A percentile compares a stretch with the other conserved stretches of the same genome.
Conservation (phyloP, 129 eudicot genomes). For the Artemisia tridentata region DNA sequence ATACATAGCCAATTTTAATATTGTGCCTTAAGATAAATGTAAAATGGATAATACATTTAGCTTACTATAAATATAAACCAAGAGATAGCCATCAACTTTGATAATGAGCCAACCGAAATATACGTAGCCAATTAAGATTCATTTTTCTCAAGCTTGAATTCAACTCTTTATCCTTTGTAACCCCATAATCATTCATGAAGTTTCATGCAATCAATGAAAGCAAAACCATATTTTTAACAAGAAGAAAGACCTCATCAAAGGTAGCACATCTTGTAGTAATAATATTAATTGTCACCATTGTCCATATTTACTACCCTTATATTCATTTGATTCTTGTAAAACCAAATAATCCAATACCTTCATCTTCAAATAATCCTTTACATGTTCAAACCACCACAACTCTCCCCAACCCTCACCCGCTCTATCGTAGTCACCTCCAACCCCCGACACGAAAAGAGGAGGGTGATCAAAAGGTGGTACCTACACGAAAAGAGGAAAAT, state of each 20-base stretch:
- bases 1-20: no score
- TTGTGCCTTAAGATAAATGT: background rate
- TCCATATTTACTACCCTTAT: constrained; percentile 48
- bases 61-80: constrained; percentile 36
- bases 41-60: background rate
- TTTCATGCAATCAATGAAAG: constrained; percentile 48
- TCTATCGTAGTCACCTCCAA: constrained; percentile 33
- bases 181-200: constrained; percentile 45
- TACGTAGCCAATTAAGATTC: constrained; percentile 24
- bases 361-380: constrained; percentile 10
- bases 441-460: constrained; percentile 17
- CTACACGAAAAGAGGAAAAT: constrained; percentile 11
- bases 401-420: constrained; percentile 30
- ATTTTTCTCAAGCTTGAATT: constrained; percentile 12
- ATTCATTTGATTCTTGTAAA: constrained; percentile 30
- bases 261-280: constrained; percentile 41
- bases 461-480: constrained; percentile 16
- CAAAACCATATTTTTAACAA: constrained; percentile 37
- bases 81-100: constrained; percentile 42
- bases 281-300: constrained; percentile 35
- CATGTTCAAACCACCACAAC: constrained; percentile 28
- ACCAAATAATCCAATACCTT: constrained; percentile 12
- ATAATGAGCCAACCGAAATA: constrained; percentile 43
- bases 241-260: constrained; percentile 45
- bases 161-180: constrained; percentile 10